Base-by-base conservation (phyloP, 2,329 filamentous ascomycete genomes). In the Talaromyces sp. region DNA sequence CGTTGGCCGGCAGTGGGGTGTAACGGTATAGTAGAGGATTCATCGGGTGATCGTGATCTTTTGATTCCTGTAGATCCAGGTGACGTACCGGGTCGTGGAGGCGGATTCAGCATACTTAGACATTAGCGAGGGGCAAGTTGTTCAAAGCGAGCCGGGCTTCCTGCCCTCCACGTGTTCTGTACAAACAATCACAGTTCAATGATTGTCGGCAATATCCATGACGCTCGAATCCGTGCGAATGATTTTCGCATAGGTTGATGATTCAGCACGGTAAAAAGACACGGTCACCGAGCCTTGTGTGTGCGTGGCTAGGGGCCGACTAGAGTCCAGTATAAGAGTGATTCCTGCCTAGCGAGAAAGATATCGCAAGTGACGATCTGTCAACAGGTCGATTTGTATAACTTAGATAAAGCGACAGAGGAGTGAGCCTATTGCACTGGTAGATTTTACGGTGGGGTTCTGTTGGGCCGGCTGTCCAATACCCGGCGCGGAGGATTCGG, bases 31-130 rank as follows among this genome's bases (percentile, higher is more conserved):
- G 72, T 67, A 8, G 69, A 54, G 31, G 72, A 67, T 31, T 76
- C 73, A 66, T 71, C 68, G 31, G 73, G 69, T 54, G 73, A 69
- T 64, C 75, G 74, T 19, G 73, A 73, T 72, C 77, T 75, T 70
- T 79, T 79, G 68, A 73, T 76, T 59, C 77, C 75, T 62, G 70
- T 67, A 67, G 72, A 73, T 66, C 72, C 65, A 61, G 76, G 73
- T 10, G 75, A 74, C 22, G 69, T 67, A 39, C 64, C 39, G 49
- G 65, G 37, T 43, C 71, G 74, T 54, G 73, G 71, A 62, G 72
- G 66, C 57, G 71, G 68, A 63, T 75, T 76, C 70, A 76, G 73
- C 76, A 78, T 78, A 66, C 65, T 71, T 62, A 49, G 50, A 62
- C 60, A 59, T 66, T 58, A 66, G 64, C 52, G 27, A 47, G 43